Conservation (phyloP, 768 basidiomycete species). For the Mycena latifolia region DNA sequence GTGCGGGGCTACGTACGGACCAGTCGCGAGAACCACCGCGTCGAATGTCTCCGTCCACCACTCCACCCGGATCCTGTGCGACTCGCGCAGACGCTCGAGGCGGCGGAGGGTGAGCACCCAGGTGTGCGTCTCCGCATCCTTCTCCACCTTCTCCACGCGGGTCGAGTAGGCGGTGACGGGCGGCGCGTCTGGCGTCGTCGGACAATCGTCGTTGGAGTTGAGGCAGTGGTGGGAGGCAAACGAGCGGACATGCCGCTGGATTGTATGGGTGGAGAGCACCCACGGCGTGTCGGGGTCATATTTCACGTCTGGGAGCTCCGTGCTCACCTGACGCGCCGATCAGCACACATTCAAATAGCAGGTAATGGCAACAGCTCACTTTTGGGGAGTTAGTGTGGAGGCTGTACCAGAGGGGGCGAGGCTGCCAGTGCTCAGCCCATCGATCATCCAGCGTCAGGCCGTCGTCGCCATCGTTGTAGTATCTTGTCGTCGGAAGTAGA, state of each 20-base stretch:
- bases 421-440: slow-evolving; percentile 23
- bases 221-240: slow-evolving; percentile 29
- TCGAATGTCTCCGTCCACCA: slow-evolving; percentile 33
- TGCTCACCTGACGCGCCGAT: slow-evolving; percentile 24
- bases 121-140: slow-evolving; percentile 7
- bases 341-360: too few relatives aligned
- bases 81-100: slow-evolving; percentile 21
- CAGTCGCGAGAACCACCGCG: slow-evolving; percentile 22
- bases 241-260: slow-evolving; percentile 27
- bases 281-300: slow-evolving; percentile 19
- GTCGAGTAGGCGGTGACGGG: slow-evolving; percentile 26
- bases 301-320: slow-evolving; percentile 26
- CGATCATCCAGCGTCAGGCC: slow-evolving; percentile 16
- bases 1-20: slow-evolving; percentile 18
- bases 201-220: slow-evolving; percentile 26
- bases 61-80: slow-evolving; percentile 19
- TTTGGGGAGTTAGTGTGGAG: slow-evolving; percentile 23
- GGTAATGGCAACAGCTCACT: background rate
- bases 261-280: slow-evolving; percentile 21
- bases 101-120: slow-evolving; percentile 31
- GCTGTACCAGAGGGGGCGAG: slow-evolving; percentile 26
- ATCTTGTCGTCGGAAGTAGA: slow-evolving; percentile 5
- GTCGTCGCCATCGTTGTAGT: slow-evolving; percentile 28
- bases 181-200: background rate
- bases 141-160: slow-evolving; percentile 27